These are phyloP conservation scores for Coemansia sp. DNA, from an alignment of 192 early-diverging fungal species.

Conservation along the genomic window DNA sequence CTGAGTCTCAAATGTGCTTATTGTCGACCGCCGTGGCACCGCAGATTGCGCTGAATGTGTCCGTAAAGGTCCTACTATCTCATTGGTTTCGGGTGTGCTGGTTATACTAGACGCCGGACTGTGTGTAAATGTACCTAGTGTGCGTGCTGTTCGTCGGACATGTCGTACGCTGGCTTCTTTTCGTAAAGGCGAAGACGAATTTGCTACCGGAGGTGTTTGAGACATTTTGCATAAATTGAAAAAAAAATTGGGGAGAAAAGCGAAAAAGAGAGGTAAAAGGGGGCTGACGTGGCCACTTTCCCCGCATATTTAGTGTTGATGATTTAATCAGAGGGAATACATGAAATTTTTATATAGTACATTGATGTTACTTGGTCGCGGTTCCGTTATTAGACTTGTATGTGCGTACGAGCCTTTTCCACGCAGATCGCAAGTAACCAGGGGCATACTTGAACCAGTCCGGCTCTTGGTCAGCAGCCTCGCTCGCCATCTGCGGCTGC, in stretches of 20 bases:
- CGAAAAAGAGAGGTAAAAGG: too few species aligned
- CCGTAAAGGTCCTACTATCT: not conserved
- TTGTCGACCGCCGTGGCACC: not conserved
- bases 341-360: not conserved
- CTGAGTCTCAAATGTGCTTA: slow-evolving; percentile 4
- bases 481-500: slow-evolving; percentile 26
- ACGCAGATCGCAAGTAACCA: slow-evolving; percentile 48
- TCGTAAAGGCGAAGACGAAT: slow-evolving; percentile 4
- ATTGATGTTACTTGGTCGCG: not conserved
- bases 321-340: too few species aligned
- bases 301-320: too few species aligned
- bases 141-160: slow-evolving; percentile 39
- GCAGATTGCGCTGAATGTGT: not conserved
- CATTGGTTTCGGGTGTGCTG: not conserved
- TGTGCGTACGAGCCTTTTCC: slow-evolving; percentile 47
- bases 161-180: slow-evolving; percentile 27
- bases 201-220: not conserved
- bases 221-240: too few species aligned
- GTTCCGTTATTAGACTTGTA: slow-evolving; percentile 15
- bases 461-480: slow-evolving; percentile 31
- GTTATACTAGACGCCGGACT: slow-evolving; percentile 4
- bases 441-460: slow-evolving; percentile 56
- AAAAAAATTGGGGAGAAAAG: not conserved
- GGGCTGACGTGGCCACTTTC: too few species aligned
- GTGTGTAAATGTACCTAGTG: slow-evolving; percentile 22